These are phyloP conservation scores for Cenchrus purpureus DNA, from an alignment of 176 grass and related monocot species.

Conservation along the genomic window DNA sequence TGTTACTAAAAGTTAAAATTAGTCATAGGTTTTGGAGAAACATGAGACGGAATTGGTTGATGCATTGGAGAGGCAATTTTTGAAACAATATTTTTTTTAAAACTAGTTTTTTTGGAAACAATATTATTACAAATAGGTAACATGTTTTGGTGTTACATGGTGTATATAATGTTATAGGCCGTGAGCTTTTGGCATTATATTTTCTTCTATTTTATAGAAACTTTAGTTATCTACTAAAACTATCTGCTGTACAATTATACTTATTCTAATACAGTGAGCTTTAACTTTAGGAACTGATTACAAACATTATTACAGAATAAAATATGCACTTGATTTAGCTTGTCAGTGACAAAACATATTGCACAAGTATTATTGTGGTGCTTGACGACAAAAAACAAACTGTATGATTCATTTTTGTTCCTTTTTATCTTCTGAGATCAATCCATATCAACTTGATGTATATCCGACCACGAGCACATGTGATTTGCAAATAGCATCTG, in stretches of 20 bases:
- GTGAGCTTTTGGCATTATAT: background rate
- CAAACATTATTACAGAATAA: background rate
- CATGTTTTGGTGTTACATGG: background rate
- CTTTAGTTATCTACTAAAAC: background rate
- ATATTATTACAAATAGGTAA: background rate
- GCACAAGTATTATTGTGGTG: background rate
- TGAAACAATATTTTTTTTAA: background rate
- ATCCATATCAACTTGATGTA: background rate
- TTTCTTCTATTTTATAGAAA: background rate
- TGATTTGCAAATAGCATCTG: constrained; percentile 19
- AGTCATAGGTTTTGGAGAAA: background rate
- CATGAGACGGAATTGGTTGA: background rate
- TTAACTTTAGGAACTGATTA: background rate
- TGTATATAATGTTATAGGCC: background rate
- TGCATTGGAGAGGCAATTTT: background rate
- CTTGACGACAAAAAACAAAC: background rate
- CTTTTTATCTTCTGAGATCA: constrained; percentile 1
- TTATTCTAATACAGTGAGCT: background rate
- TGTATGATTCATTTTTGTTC: constrained; percentile 13
- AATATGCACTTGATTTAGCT: background rate
- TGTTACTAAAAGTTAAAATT: constrained; percentile 2
- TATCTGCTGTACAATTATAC: background rate
- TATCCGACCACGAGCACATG: constrained; percentile 4
- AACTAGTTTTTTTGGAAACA: background rate
- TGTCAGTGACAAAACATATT: background rate